Evolutionary conservation across 129 eudicot genomes (phyloP).

Genomic region (Flaveria linearis): DNA sequence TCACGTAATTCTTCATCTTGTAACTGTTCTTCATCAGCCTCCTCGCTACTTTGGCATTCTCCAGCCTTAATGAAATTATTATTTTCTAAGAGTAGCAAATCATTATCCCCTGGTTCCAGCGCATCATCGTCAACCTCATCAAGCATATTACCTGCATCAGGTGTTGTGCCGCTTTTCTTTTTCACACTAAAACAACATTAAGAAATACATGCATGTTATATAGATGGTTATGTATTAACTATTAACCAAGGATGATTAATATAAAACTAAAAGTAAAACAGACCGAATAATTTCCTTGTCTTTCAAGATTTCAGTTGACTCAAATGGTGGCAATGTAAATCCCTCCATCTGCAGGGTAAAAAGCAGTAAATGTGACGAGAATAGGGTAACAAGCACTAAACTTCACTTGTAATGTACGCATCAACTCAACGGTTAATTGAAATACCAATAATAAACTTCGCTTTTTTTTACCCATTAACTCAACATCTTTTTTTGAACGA

Average conservation of each 20-base stretch:
- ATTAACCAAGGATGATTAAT: not conserved
- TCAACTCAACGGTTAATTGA: slow-evolving; percentile 13
- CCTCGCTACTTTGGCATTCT: slow-evolving; percentile 60
- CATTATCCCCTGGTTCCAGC: slow-evolving; percentile 47
- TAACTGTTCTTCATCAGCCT: slow-evolving; percentile 42
- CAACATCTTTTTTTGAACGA: not conserved
- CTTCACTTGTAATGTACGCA: not conserved
- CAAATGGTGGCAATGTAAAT: slow-evolving; percentile 86
- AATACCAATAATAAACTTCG: not conserved
- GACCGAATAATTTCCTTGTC: slow-evolving; percentile 86
- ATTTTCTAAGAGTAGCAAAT: slow-evolving; percentile 67
- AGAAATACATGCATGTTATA: slow-evolving; percentile 3
- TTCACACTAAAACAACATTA: slow-evolving; percentile 52
- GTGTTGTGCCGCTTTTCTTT: slow-evolving; percentile 49
- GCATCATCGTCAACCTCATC: slow-evolving; percentile 23
- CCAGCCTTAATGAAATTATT: slow-evolving; percentile 62
- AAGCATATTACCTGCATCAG: slow-evolving; percentile 33
- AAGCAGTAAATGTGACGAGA: not conserved
- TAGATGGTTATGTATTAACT: not conserved
- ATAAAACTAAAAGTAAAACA: slow-evolving; percentile 28
- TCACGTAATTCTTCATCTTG: slow-evolving; percentile 39
- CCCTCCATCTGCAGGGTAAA: slow-evolving; percentile 76
- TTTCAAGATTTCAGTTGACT: slow-evolving; percentile 67
- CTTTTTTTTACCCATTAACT: slow-evolving; percentile 1
- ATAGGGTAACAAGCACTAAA: slow-evolving; percentile 9